phyloP scores from a whole-genome alignment of 1,284 basidiomycete species.

The Fomitopsis betulina region DNA sequence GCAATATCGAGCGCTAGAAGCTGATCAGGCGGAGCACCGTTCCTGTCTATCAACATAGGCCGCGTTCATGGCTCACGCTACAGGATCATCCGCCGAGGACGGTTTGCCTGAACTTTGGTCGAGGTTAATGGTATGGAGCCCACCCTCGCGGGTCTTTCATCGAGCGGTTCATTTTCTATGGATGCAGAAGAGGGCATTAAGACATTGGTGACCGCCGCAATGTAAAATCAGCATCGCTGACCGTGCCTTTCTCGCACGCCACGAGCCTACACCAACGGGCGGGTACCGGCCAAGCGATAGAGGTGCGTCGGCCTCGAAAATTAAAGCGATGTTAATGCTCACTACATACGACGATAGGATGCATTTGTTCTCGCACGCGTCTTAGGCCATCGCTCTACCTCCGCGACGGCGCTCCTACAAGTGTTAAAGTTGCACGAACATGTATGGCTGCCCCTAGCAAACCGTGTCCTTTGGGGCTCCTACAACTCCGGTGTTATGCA shows the following conservation, averaged over 20 bases:
- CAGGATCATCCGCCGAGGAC: no score
- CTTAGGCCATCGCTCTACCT: conserved; percentile 40
- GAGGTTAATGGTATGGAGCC: no score
- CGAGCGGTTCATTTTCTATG: no score
- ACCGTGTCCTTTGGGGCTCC: conserved; percentile 38
- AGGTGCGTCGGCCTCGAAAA: conserved; percentile 13
- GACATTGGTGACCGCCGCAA: background rate
- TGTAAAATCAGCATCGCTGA: background rate
- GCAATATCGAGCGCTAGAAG: no score
- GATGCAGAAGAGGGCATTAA: no score
- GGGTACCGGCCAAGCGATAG: conserved; percentile 32
- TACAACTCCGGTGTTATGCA: conserved; percentile 38
- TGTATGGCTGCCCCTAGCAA: conserved; percentile 41
- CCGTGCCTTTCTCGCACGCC: conserved; percentile 25
- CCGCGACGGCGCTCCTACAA: conserved; percentile 29
- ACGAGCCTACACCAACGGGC: conserved; percentile 32
- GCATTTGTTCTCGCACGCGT: conserved; percentile 45
- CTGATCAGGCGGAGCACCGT: no score
- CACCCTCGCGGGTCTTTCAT: no score
- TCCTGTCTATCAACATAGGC: no score
- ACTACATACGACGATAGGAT: conserved; percentile 31
- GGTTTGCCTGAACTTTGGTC: no score
- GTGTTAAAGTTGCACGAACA: conserved; percentile 42
- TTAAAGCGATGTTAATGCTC: background rate
- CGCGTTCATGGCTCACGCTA: no score